A percentile compares a stretch with the other conserved stretches of the same genome.
These are phyloP conservation scores for Fusarium citri DNA, from an alignment of 2,329 filamentous ascomycete genomes.

Conservation along the genomic window DNA sequence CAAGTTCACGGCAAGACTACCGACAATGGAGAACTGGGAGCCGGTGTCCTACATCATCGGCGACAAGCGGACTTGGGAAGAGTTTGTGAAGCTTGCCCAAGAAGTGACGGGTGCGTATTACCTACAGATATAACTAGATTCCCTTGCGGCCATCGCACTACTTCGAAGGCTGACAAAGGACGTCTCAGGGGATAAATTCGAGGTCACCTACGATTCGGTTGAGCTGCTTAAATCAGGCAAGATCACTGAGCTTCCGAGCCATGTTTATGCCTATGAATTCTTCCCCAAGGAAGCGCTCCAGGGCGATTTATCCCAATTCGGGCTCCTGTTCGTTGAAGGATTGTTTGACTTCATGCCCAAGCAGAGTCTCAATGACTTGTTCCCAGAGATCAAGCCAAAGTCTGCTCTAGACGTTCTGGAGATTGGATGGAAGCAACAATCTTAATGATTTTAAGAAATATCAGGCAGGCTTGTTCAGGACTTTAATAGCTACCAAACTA, in stretches of 20 bases:
- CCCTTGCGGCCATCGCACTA: too few relatives aligned
- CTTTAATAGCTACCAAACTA: too few relatives aligned
- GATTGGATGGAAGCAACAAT: too few relatives aligned
- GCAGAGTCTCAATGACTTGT: not conserved
- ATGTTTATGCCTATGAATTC: not conserved
- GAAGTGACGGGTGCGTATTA: not conserved
- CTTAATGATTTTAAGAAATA: too few relatives aligned
- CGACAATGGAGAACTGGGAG: accelerated
- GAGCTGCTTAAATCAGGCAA: not conserved
- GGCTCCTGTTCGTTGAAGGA: not conserved
- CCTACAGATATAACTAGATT: too few relatives aligned
- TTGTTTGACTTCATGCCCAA: not conserved
- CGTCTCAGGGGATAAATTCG: too few relatives aligned
- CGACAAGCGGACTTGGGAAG: not conserved
- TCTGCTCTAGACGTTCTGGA: too few relatives aligned
- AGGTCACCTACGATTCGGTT: not conserved
- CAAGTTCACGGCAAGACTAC: not conserved
- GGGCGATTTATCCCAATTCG: not conserved
- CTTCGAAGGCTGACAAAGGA: too few relatives aligned
- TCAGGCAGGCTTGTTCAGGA: too few relatives aligned
- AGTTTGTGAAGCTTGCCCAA: not conserved
- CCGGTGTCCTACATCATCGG: not conserved
- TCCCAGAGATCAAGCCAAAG: not conserved
- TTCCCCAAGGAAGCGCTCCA: not conserved
- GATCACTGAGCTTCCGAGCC: not conserved